phyloP scores from a whole-genome alignment of 2,329 filamentous ascomycete species.

The Metarhizium rileyi region DNA sequence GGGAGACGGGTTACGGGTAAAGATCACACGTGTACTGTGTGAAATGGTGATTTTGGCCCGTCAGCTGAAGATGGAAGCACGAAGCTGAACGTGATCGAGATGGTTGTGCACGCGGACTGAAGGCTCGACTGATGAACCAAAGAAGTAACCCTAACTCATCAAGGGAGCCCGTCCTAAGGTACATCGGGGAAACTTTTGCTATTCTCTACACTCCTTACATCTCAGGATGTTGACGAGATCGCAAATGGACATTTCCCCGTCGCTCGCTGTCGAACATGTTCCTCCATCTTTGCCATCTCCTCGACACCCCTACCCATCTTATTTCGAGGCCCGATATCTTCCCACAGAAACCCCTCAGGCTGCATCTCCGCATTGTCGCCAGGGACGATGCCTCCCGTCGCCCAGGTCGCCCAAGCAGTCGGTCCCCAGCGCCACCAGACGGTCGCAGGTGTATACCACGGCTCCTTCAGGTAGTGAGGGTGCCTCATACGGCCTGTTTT shows the following conservation, averaged over 20 bases:
- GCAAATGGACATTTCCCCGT: constrained; percentile 36
- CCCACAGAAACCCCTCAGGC: constrained; percentile 41
- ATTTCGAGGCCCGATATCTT: constrained; percentile 51
- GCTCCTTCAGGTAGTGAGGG: constrained; percentile 47
- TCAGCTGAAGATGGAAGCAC: too few relatives aligned
- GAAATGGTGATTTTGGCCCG: too few relatives aligned
- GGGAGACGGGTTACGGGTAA: too few relatives aligned
- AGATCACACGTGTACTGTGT: too few relatives aligned
- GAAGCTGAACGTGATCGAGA: too few relatives aligned
- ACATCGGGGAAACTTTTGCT: too few relatives aligned
- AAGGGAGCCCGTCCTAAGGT: too few relatives aligned
- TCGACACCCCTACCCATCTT: constrained; percentile 43
- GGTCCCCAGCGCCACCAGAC: constrained; percentile 55
- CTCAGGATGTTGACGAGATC: background rate
- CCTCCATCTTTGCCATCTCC: constrained; percentile 22
- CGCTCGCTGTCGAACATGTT: constrained; percentile 20
- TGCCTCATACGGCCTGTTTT: constrained; percentile 41
- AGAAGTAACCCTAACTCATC: too few relatives aligned
- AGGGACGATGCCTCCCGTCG: constrained; percentile 35
- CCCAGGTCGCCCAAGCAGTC: constrained; percentile 35
- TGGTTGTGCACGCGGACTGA: too few relatives aligned
- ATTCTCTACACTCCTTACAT: background rate
- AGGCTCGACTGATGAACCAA: too few relatives aligned
- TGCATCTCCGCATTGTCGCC: constrained; percentile 30
- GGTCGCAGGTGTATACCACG: constrained; percentile 53